Conservation (phyloP, 2,329 filamentous ascomycete genomes). For the Ophiognomonia clavigignenti-juglandacearum region DNA sequence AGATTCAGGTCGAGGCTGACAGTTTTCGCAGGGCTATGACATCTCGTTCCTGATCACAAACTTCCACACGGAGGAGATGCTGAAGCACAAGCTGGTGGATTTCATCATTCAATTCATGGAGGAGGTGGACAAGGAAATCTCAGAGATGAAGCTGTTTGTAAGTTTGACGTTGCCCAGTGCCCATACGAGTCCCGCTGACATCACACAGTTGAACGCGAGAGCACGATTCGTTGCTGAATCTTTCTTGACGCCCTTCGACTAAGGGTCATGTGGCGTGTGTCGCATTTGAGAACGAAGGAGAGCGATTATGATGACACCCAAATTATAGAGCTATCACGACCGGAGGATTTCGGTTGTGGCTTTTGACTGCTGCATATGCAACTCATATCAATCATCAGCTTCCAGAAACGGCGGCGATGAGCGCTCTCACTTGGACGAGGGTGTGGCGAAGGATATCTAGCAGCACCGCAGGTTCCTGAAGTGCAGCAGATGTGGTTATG, state of each 20-base stretch:
- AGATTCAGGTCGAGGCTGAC: slow-evolving; percentile 1
- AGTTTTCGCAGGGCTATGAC: slow-evolving; percentile 71
- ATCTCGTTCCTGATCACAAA: slow-evolving; percentile 99
- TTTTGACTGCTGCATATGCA: neutral
- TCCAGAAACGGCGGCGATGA: slow-evolving; percentile 15
- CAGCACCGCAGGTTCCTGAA: no score
- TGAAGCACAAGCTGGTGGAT: slow-evolving; percentile 98
- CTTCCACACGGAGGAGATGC: slow-evolving; percentile 96
- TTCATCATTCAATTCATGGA: slow-evolving; percentile 99
- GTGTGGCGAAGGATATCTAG: no score
- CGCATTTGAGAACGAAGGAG: neutral
- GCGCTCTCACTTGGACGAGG: no score
- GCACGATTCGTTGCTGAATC: slow-evolving; percentile 98
- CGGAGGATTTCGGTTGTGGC: neutral
- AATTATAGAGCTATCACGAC: no score
- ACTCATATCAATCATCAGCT: neutral
- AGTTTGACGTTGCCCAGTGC: neutral
- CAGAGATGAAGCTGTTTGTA: slow-evolving; percentile 98
- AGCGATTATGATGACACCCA: neutral
- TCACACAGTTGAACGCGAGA: slow-evolving; percentile 77
- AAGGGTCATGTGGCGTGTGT: neutral
- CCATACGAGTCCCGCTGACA: slow-evolving; percentile 15
- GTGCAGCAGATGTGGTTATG: no score
- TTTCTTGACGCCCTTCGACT: slow-evolving; percentile 72
- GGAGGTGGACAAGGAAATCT: slow-evolving; percentile 99